phyloP scores from a whole-genome alignment of 2,329 filamentous ascomycete species.

The Claviceps digitariae region DNA sequence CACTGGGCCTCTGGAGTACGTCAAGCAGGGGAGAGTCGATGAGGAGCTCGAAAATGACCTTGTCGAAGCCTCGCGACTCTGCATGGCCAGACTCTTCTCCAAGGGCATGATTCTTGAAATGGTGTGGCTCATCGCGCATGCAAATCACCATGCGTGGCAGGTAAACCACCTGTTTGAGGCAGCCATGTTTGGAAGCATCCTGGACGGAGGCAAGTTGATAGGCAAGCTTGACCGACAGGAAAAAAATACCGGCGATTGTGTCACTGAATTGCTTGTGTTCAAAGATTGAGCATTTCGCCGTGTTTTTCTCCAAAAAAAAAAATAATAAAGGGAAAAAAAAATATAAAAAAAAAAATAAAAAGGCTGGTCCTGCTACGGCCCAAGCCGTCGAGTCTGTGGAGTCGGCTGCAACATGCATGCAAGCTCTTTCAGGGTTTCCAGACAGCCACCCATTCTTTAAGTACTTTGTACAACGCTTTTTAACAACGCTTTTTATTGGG shows the following conservation, averaged over 20 bases:
- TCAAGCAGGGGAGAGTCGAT: conserved; percentile 8
- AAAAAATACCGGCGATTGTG: neutral
- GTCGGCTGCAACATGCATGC: too few species aligned
- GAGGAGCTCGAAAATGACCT: conserved; percentile 7
- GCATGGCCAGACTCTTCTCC: conserved; percentile 13
- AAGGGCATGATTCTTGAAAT: conserved; percentile 8
- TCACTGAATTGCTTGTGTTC: neutral
- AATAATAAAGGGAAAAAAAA: too few species aligned
- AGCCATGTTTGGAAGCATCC: conserved; percentile 20
- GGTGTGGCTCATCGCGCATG: conserved; percentile 11
- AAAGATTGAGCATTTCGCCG: neutral
- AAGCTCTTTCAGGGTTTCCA: too few species aligned
- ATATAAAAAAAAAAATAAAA: too few species aligned
- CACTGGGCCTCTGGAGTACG: conserved; percentile 9
- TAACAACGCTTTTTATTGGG: too few species aligned
- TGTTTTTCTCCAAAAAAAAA: too few species aligned
- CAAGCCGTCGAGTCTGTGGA: too few species aligned
- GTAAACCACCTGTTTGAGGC: conserved; percentile 19
- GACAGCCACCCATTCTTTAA: too few species aligned
- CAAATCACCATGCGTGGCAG: conserved; percentile 16
- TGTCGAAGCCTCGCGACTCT: conserved; percentile 6
- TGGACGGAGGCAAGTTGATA: conserved; percentile 15
- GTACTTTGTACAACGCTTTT: too few species aligned
- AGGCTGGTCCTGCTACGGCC: too few species aligned
- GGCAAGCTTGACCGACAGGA: conserved; percentile 16